phyloP scores from a whole-genome alignment of 257 asterid genomes.

The Solanum boliviense region DNA sequence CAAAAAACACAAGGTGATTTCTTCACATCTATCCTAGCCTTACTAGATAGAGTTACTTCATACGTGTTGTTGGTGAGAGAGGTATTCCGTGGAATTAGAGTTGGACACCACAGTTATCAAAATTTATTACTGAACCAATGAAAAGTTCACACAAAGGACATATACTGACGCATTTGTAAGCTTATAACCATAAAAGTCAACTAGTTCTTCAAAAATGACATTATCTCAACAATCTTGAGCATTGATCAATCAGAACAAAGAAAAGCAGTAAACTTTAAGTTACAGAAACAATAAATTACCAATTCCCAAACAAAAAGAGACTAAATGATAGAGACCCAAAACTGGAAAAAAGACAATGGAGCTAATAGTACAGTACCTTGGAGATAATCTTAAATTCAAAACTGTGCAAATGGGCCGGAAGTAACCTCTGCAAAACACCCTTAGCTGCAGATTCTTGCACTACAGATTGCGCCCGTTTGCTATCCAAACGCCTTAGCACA shows the following conservation, averaged over 20 bases:
- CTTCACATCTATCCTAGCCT: neutral
- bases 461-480: slow-evolving; percentile 32
- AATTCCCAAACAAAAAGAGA: neutral
- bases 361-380: slow-evolving; percentile 32
- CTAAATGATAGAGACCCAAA: neutral
- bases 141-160: neutral
- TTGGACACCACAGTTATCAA: neutral
- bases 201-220: neutral
- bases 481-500: slow-evolving; percentile 38
- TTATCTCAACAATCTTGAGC: neutral
- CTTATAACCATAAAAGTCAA: neutral
- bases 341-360: neutral
- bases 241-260: neutral
- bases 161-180: neutral
- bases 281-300: neutral
- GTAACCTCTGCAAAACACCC: slow-evolving; percentile 70
- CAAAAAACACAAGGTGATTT: neutral
- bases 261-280: neutral
- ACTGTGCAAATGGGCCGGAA: slow-evolving; percentile 68
- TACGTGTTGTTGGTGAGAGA: neutral
- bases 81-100: neutral
- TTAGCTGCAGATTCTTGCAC: slow-evolving; percentile 77
- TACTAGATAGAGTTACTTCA: neutral
- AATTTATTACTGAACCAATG: neutral
- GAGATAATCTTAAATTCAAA: slow-evolving; percentile 51